Base-by-base conservation (phyloP, 495 filamentous ascomycete genomes). In the Penicillium steckii region DNA sequence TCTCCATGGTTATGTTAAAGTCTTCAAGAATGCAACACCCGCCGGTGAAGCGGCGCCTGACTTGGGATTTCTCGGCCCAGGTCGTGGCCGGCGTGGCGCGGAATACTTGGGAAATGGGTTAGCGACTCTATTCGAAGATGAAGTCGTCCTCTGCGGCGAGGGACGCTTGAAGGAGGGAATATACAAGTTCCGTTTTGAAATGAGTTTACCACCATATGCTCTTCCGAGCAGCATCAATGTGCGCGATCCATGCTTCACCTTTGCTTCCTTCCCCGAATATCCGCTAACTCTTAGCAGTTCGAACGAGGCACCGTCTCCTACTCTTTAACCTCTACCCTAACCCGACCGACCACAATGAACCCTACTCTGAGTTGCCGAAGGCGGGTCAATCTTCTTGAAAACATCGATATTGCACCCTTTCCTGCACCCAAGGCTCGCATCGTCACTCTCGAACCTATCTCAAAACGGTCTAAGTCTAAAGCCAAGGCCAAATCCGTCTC, bases 221-320 rank as follows among this genome's bases (percentile, higher is more conserved):
- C 75, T 97, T 41, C 94, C 94, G 15, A 95, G 88, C 69, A 96
- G 92, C 69, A 90, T 98, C 60, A 91, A 94, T 72, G 93, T 96
- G 79, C 59, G 88, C 80, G 25, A 26, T 22, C 26, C 26, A 27
- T 45, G 18, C 21, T 15, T 24, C 37, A 10, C 9, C 17, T 27
- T 50, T 29, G 32, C 21, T 26, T 27, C 18, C 18, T 30, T 46
- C 41, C 37, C 33, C 33, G 12, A 37, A n/a, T 32, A 13, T 12
- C 29, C n/a, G 33, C 58, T 60, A 53, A 67, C 53, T 22, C 30
- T 53, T 19, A 66, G 22, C 67, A 97, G 91, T 98, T 98, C 67
- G 95, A 98, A 73, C 85, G 91, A 57, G 94, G 95, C 18, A 90
- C 89, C 12, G 90, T 98, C 60, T 86, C 86, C 7, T 98, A 97